phyloP scores from a whole-genome alignment of 2,329 filamentous ascomycete species.

The Pyricularia pennisetigena region DNA sequence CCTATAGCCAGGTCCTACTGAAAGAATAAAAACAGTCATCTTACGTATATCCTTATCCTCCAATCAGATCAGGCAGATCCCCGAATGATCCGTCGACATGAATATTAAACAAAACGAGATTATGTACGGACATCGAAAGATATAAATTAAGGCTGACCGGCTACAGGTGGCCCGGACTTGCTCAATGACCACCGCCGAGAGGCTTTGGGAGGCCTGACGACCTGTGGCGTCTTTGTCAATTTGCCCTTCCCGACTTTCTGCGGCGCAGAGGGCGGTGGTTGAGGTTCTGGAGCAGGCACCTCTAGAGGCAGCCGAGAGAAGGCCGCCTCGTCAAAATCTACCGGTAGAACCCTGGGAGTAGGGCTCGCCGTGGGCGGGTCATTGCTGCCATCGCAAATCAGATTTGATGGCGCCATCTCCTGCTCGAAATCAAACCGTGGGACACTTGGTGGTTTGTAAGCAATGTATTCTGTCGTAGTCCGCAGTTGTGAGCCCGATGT shows the following conservation, averaged over 20 bases:
- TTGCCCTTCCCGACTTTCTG: constrained; percentile 12
- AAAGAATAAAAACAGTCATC: not conserved
- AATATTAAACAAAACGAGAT: not conserved
- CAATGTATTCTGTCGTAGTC: not conserved
- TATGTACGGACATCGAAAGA: not conserved
- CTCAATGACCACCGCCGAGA: constrained; percentile 19
- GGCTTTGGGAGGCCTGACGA: constrained; percentile 19
- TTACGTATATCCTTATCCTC: not conserved
- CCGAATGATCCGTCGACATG: no score
- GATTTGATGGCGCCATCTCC: not conserved
- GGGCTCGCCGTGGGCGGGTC: not conserved
- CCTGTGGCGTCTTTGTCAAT: constrained; percentile 13
- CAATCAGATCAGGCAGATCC: no score
- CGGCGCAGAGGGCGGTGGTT: constrained; percentile 5
- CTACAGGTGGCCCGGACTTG: constrained; percentile 2
- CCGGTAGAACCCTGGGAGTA: not conserved
- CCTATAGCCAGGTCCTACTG: not conserved
- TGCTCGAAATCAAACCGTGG: not conserved
- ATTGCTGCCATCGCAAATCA: not conserved
- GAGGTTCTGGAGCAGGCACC: not conserved
- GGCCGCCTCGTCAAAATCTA: not conserved
- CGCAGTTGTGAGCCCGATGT: not conserved
- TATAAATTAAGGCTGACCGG: not conserved
- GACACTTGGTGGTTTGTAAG: not conserved
- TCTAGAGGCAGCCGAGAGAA: not conserved